Base-by-base conservation (phyloP, 768 basidiomycete genomes). In the Phanerochaete carnosa region DNA sequence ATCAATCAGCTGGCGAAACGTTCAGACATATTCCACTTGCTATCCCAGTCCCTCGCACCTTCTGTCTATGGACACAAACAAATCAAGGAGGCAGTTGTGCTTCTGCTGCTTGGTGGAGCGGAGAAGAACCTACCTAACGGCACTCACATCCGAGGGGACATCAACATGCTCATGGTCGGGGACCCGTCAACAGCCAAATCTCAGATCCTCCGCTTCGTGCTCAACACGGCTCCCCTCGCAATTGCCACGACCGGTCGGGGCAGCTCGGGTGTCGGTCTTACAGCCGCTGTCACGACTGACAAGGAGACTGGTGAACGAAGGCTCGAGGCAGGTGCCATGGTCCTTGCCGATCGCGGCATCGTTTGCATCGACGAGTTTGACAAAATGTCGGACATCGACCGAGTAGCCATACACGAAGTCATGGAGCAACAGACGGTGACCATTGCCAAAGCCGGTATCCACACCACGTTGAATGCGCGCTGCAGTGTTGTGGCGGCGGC, bases 381-480 rank as follows among this genome's bases (percentile, higher is more conserved):
- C 83, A 99, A 99, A 74, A 98, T 99, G 97, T 95, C 94, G 28
- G 97, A 99, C 71, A 83, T 98, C 65, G 97, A 99, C 77, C 87
- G 97, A 65, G 96, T 98, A 22, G 96, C 97, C 33, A 99, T 99
- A 68, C 97, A 99, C 76, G 97, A 99, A 84, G 97, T 98, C 70
- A 99, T 99, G 97, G 97, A 98, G 72, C 96, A 98, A 74, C 97
- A 99, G 72, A 99, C 97, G 0, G 96, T 99, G 50, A 98, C 97
- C 9, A 99, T 99, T 65, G 97, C 97, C 51, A 99, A 99, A 70
- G 97, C 97, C 13, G 97, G 97, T 60, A 99, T 99, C 65, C 97
- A 98, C 71, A 99, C 97, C 0, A 95, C 91, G 72, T 81, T 99
- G 68, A 99, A 99, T 74, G 97, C 97, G 4, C 85, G 97, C 45